phyloP scores from a whole-genome alignment of 1,139 yeast genomes.

The Suhomyces wounanorum region DNA sequence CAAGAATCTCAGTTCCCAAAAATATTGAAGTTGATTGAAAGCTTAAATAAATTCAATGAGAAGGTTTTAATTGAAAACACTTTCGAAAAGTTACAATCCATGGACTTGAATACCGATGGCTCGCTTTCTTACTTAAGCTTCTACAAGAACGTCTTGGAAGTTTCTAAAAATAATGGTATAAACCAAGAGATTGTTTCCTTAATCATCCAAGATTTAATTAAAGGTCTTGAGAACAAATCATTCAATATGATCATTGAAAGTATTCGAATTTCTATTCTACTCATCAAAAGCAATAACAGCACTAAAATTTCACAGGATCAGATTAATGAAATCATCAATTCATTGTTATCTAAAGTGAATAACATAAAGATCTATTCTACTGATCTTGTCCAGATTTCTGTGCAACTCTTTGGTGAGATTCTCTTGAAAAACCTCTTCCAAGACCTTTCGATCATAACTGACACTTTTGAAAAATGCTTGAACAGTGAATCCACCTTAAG shows the following conservation, averaged over 20 bases:
- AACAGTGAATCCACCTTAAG: constrained; percentile 38
- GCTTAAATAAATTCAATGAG: constrained; percentile 22
- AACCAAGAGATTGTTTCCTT: constrained; percentile 23
- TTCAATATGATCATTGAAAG: constrained; percentile 54
- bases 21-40: constrained; percentile 32
- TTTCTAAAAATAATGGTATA: constrained; percentile 14
- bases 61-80: constrained; percentile 9
- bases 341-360: constrained; percentile 34
- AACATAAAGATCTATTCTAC: constrained; percentile 45
- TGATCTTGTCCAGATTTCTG: constrained; percentile 52
- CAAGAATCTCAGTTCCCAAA: constrained; percentile 27
- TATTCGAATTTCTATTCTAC: constrained; percentile 40
- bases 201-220: constrained; percentile 46
- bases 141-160: constrained; percentile 27
- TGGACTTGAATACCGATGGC: constrained; percentile 25
- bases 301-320: constrained; percentile 7
- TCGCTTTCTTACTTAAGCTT: constrained; percentile 31
- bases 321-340: constrained; percentile 20
- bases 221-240: constrained; percentile 37
- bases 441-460: background rate
- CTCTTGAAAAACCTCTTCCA: constrained; percentile 9
- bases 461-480: constrained; percentile 22
- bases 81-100: constrained; percentile 19
- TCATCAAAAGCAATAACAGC: constrained; percentile 26
- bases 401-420: constrained; percentile 25